These are phyloP conservation scores for Fusarium sororula DNA, from an alignment of 2,329 filamentous ascomycete genomes.

Conservation along the genomic window DNA sequence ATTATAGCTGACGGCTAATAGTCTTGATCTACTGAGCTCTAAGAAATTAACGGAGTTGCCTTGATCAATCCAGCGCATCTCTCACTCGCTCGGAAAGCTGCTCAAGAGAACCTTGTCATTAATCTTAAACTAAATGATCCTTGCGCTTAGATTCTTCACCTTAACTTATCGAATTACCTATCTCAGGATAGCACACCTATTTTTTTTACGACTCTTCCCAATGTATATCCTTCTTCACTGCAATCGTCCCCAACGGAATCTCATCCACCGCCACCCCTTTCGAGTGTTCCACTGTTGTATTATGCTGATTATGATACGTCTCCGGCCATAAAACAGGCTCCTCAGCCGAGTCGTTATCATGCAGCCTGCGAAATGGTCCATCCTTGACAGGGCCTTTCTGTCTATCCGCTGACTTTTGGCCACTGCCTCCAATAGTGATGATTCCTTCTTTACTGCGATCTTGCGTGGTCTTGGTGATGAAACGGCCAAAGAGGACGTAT, in stretches of 20 bases:
- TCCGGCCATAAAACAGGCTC: constrained; percentile 10
- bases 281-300: not conserved
- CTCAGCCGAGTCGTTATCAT: constrained; percentile 6
- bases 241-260: not conserved
- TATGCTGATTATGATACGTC: not conserved
- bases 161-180: no score
- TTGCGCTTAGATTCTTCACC: no score
- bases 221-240: not conserved
- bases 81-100: fast-evolving
- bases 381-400: not conserved
- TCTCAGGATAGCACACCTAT: fast-evolving
- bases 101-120: no score
- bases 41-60: no score
- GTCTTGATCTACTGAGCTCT: fast-evolving
- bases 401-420: not conserved
- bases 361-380: not conserved
- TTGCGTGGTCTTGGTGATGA: not conserved
- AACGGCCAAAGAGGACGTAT: not conserved
- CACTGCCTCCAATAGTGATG: not conserved
- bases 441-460: not conserved
- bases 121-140: no score
- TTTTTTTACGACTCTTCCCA: not conserved
- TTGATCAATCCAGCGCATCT: fast-evolving
- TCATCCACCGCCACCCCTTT: not conserved
- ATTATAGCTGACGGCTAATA: fast-evolving